phyloP scores from a whole-genome alignment of 2,329 filamentous ascomycete species.

The Cercospora sojina region DNA sequence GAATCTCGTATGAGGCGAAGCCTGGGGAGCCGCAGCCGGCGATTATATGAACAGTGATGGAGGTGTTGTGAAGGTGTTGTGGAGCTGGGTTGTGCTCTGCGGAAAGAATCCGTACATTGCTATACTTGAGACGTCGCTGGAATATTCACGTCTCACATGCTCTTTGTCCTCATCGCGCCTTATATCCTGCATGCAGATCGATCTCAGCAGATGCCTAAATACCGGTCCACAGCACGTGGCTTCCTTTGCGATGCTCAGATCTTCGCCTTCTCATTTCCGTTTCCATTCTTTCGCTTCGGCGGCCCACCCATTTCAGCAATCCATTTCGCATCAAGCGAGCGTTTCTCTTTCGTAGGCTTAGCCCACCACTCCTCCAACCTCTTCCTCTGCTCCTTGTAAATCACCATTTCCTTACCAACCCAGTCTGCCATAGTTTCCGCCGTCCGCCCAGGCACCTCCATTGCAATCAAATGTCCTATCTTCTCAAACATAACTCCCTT shows the following conservation, averaged over 20 bases:
- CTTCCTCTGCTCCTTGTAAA: slow-evolving; percentile 23
- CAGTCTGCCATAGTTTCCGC: slow-evolving; percentile 18
- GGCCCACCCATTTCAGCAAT: slow-evolving; percentile 13
- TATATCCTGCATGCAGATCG: not conserved
- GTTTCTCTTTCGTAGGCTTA: slow-evolving; percentile 15
- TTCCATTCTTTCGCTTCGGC: slow-evolving; percentile 1
- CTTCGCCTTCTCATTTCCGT: not conserved
- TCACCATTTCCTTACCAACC: slow-evolving; percentile 12
- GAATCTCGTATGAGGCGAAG: slow-evolving; percentile 52
- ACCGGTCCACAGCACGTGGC: not conserved
- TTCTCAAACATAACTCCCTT: slow-evolving; percentile 62
- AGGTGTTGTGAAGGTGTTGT: not conserved
- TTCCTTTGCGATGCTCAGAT: not conserved
- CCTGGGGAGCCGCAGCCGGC: slow-evolving; percentile 39
- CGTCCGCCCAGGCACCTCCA: slow-evolving; percentile 58
- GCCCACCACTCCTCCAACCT: slow-evolving; percentile 17
- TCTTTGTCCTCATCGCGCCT: not conserved
- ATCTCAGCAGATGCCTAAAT: not conserved
- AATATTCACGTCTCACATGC: not conserved
- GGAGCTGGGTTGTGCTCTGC: not conserved
- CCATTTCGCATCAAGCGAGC: slow-evolving; percentile 16
- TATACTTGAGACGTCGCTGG: not conserved
- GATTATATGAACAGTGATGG: not conserved
- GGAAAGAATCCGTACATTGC: not conserved
- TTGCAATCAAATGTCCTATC: slow-evolving; percentile 76